Evolutionary conservation across 306 rosid species (phyloP).

Genomic region (Castanospermum australe): DNA sequence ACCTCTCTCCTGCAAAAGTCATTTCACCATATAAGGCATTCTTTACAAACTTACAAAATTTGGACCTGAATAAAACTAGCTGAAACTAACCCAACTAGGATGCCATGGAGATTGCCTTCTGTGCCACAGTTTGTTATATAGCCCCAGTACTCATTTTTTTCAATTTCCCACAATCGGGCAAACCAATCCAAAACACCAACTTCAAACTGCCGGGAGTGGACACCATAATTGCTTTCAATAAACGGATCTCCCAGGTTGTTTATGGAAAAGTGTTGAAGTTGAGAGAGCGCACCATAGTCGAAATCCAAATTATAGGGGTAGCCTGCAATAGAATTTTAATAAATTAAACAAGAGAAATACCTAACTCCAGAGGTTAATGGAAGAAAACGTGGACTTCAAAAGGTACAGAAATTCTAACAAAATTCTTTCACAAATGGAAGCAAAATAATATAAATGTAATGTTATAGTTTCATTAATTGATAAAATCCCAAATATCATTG

Average conservation of each 20-base stretch:
- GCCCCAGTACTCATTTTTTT: slow-evolving; percentile 96
- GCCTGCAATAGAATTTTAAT: slow-evolving; percentile 41
- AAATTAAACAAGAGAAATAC: background rate
- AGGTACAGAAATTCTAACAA: background rate
- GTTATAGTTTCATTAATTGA: background rate
- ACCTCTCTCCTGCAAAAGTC: slow-evolving; percentile 52
- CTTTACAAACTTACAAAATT: background rate
- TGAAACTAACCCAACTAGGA: slow-evolving; percentile 49
- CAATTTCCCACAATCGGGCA: slow-evolving; percentile 93
- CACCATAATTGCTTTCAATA: slow-evolving; percentile 93
- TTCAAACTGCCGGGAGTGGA: slow-evolving; percentile 91
- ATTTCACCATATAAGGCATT: slow-evolving; percentile 15
- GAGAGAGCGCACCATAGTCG: slow-evolving; percentile 85
- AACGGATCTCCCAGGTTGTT: slow-evolving; percentile 98
- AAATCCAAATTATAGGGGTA: slow-evolving; percentile 94
- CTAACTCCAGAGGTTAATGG: background rate
- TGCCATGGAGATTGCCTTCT: slow-evolving; percentile 96
- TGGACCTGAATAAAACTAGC: slow-evolving; percentile 3
- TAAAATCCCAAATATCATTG: slow-evolving; percentile 15
- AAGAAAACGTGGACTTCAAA: background rate
- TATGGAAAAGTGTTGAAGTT: slow-evolving; percentile 93
- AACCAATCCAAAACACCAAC: slow-evolving; percentile 99
- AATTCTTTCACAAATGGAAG: background rate
- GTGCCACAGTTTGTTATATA: slow-evolving; percentile 98
- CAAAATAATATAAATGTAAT: background rate